A percentile compares a stretch with the other conserved stretches of the same genome.
Conservation (phyloP, 345 rosid species). For the Populus nigra region DNA sequence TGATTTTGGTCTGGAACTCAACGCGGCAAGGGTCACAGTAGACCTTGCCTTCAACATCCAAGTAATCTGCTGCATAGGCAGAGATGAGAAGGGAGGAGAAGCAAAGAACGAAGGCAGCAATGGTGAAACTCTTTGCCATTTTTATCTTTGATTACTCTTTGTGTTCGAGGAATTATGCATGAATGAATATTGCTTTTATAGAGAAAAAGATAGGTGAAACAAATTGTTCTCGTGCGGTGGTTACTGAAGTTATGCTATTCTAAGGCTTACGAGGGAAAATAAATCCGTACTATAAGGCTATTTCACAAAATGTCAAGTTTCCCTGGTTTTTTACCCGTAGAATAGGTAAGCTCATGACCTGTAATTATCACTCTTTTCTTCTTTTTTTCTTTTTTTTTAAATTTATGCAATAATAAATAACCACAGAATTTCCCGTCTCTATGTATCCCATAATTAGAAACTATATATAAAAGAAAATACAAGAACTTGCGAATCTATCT, state of each 20-base stretch:
- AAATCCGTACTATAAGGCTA: background rate
- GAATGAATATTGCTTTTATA: background rate
- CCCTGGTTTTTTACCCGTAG: background rate
- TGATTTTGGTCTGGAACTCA: conserved; percentile 19
- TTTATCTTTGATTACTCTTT: background rate
- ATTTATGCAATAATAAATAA: too few species aligned
- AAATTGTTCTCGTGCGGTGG: background rate
- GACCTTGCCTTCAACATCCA: conserved; percentile 19
- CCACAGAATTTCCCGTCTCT: background rate
- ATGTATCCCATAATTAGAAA: too few species aligned
- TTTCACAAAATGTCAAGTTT: background rate
- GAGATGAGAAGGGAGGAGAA: conserved; percentile 6
- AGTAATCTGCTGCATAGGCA: background rate
- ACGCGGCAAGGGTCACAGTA: conserved; percentile 31
- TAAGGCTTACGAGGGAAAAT: background rate
- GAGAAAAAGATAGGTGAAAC: too few species aligned
- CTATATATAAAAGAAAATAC: too few species aligned
- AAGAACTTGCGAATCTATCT: too few species aligned
- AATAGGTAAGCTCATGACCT: background rate
- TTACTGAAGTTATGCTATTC: background rate
- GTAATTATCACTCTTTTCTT: too few species aligned
- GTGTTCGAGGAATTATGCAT: background rate
- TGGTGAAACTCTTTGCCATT: conserved; percentile 18
- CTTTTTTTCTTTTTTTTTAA: too few species aligned
- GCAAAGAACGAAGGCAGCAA: conserved; percentile 16